These are phyloP conservation scores for Trichoderma sp. DNA, from an alignment of 2,329 filamentous ascomycete species.

Conservation along the genomic window DNA sequence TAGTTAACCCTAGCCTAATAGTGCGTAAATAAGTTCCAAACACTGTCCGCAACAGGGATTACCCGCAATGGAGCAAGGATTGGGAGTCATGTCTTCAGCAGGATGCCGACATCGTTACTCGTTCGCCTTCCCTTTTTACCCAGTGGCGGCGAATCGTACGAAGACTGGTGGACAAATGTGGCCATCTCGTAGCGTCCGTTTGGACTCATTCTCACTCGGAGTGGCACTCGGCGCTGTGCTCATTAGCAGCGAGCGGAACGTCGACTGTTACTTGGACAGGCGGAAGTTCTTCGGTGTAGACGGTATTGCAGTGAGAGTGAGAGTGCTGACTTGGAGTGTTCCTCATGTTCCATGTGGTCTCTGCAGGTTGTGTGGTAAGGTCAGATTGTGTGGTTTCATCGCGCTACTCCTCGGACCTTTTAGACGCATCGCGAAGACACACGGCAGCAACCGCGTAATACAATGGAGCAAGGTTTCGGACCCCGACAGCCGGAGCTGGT, in stretches of 20 bases:
- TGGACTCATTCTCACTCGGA: background rate
- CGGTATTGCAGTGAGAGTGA: background rate
- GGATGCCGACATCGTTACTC: background rate
- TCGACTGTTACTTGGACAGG: background rate
- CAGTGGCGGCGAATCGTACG: background rate
- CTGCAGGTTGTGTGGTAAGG: background rate
- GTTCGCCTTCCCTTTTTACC: background rate
- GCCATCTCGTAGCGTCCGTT: no score
- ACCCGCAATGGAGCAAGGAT: background rate
- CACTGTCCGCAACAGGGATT: background rate
- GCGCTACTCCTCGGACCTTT: background rate
- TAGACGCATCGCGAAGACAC: background rate
- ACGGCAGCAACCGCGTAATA: background rate
- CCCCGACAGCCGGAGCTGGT: background rate
- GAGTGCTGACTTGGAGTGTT: background rate
- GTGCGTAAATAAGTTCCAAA: background rate
- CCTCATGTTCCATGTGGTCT: background rate
- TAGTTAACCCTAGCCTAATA: background rate
- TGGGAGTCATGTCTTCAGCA: background rate
- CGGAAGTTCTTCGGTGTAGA: background rate
- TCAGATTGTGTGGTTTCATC: background rate
- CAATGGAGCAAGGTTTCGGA: background rate
- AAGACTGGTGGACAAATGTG: no score
- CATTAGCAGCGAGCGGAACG: no score
- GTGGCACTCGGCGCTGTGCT: background rate